These are phyloP conservation scores for Fusarium keratoplasticum DNA, from an alignment of 2,329 filamentous ascomycete genomes.

Conservation along the genomic window DNA sequence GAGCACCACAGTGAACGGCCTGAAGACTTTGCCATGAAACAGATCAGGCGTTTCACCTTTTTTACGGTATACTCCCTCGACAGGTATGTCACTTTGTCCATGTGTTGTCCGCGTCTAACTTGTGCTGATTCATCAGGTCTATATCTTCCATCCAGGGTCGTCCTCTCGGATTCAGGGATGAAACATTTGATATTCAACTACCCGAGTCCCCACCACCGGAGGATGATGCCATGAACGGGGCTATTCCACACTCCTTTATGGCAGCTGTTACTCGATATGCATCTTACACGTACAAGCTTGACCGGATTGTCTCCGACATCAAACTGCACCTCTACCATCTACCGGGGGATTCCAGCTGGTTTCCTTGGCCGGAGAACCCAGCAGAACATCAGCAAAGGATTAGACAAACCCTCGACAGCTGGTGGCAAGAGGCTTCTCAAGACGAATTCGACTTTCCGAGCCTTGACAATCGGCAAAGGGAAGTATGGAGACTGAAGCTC, in stretches of 20 bases:
- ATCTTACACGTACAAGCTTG: conserved; percentile 43
- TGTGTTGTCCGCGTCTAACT: background rate
- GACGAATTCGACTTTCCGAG: conserved; percentile 5
- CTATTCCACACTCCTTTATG: background rate
- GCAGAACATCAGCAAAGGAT: conserved; percentile 18
- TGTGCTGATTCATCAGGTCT: conserved; percentile 39
- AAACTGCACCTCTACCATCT: conserved; percentile 42
- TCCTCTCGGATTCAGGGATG: conserved; percentile 51
- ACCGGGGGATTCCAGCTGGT: conserved; percentile 27
- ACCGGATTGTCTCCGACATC: conserved; percentile 40
- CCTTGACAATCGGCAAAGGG: conserved; percentile 17
- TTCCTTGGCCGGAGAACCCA: conserved; percentile 16
- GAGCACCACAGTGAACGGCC: conserved; percentile 37
- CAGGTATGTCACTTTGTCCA: conserved; percentile 33
- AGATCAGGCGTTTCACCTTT: conserved; percentile 46
- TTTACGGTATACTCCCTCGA: conserved; percentile 52
- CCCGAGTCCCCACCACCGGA: conserved; percentile 10
- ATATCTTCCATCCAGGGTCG: conserved; percentile 53
- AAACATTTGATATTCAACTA: conserved; percentile 50
- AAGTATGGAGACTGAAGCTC: conserved; percentile 38
- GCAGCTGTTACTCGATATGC: conserved; percentile 34
- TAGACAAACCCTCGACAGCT: conserved; percentile 19
- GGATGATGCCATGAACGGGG: background rate
- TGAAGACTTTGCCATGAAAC: conserved; percentile 11
- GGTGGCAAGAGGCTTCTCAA: conserved; percentile 13